phyloP scores from a whole-genome alignment of 2,329 filamentous ascomycete species.

The Chaetothyriales sp. region DNA sequence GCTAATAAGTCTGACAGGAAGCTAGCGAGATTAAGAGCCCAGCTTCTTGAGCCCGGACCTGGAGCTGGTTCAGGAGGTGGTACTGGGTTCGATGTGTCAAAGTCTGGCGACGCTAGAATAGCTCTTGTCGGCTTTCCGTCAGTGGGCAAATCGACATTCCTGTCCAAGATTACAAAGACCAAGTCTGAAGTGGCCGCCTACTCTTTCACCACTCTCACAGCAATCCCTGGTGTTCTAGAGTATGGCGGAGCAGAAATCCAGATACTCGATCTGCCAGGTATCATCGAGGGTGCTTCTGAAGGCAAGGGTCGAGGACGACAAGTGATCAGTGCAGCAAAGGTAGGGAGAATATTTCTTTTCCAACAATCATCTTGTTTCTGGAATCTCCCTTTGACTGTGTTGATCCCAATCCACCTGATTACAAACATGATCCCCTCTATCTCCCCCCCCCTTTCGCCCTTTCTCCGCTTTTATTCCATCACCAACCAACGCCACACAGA shows the following conservation, averaged over 20 bases:
- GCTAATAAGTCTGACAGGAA: conserved; percentile 47
- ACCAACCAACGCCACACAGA: conserved; percentile 4
- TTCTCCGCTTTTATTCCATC: not conserved
- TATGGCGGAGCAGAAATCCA: conserved; percentile 98
- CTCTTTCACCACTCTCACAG: conserved; percentile 92
- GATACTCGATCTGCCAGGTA: conserved; percentile 91
- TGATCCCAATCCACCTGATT: too few relatives aligned
- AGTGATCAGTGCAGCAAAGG: conserved; percentile 92
- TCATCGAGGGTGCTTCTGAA: conserved; percentile 92
- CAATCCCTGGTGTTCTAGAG: conserved; percentile 91
- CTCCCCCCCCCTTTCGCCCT: too few relatives aligned
- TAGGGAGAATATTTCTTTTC: conserved; percentile 14
- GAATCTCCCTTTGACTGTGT: too few relatives aligned
- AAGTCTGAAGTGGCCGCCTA: conserved; percentile 93
- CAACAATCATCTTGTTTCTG: too few relatives aligned
- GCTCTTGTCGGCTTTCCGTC: conserved; percentile 97
- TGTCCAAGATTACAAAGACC: conserved; percentile 98
- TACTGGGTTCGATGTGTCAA: conserved; percentile 78
- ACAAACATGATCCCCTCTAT: not conserved
- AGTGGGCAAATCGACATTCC: conserved; percentile 93
- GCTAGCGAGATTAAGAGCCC: conserved; percentile 83
- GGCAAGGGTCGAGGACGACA: conserved; percentile 91
- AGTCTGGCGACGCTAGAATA: conserved; percentile 91
- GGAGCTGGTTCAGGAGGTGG: conserved; percentile 67
- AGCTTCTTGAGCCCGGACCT: conserved; percentile 77